Conservation (phyloP, 805 yeast species). For the Teunomyces panamensis region DNA sequence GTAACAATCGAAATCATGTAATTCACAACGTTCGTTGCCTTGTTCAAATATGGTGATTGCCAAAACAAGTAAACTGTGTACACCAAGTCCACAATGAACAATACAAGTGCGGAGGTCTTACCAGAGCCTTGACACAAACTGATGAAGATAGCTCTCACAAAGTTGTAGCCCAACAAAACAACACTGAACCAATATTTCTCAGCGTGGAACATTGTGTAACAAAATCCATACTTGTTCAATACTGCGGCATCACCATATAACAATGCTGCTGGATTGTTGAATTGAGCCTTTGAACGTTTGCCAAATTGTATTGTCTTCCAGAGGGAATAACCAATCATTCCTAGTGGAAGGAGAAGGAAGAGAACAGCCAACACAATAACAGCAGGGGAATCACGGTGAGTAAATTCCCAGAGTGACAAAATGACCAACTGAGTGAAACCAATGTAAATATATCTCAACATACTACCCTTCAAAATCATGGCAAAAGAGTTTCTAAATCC, state of each 20-base stretch:
- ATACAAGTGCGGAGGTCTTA: slow-evolving; percentile 71
- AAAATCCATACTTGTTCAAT: slow-evolving; percentile 79
- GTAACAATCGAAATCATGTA: slow-evolving; percentile 70
- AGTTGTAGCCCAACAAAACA: slow-evolving; percentile 56
- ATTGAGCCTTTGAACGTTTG: slow-evolving; percentile 51
- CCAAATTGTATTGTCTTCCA: slow-evolving; percentile 67
- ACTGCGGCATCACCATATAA: slow-evolving; percentile 74
- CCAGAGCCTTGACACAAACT: slow-evolving; percentile 80
- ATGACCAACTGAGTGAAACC: slow-evolving; percentile 82
- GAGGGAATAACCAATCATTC: slow-evolving; percentile 62
- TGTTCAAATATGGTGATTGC: slow-evolving; percentile 75
- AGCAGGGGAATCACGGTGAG: slow-evolving; percentile 79
- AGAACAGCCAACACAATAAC: slow-evolving; percentile 78
- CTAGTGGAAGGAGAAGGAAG: slow-evolving; percentile 59
- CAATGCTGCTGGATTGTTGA: slow-evolving; percentile 82
- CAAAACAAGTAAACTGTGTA: slow-evolving; percentile 64
- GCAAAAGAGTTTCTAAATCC: slow-evolving; percentile 57
- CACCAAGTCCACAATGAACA: slow-evolving; percentile 72
- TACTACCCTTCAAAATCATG: slow-evolving; percentile 68
- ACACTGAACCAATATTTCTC: slow-evolving; percentile 79
- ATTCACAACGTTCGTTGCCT: slow-evolving; percentile 73
- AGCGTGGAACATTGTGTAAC: slow-evolving; percentile 87
- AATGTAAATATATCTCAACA: slow-evolving; percentile 75
- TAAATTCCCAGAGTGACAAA: slow-evolving; percentile 85
- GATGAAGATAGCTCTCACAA: slow-evolving; percentile 69